These are phyloP conservation scores for Botrytis fabae DNA, from an alignment of 2,329 filamentous ascomycete genomes.

Conservation along the genomic window DNA sequence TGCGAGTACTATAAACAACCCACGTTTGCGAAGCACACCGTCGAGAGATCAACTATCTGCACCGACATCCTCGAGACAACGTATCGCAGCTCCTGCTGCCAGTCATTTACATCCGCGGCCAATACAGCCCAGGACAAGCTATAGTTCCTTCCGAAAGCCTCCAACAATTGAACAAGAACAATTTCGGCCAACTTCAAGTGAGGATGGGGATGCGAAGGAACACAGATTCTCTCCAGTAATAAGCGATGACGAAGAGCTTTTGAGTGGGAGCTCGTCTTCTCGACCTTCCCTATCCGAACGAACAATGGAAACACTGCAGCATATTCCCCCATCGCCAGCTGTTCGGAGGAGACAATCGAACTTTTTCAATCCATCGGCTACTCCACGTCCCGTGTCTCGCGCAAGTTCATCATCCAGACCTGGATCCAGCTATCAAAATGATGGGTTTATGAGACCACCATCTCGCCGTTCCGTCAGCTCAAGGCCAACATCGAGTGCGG, in stretches of 20 bases:
- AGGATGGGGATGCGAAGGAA: conserved; percentile 25
- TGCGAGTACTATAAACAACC: conserved; percentile 28
- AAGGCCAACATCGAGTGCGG: conserved; percentile 57
- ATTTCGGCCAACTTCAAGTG: conserved; percentile 12
- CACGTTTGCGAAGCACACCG: conserved; percentile 34
- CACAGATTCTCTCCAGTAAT: conserved; percentile 17
- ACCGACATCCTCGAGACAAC: conserved; percentile 24
- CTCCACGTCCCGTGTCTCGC: conserved; percentile 51
- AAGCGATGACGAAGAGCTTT: conserved; percentile 14
- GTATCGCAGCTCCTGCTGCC: neutral
- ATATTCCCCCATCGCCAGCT: conserved; percentile 75
- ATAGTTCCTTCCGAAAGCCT: conserved; percentile 30
- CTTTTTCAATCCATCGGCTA: conserved; percentile 68
- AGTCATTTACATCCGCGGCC: conserved; percentile 18
- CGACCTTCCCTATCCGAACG: conserved; percentile 72
- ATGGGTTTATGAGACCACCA: conserved; percentile 52
- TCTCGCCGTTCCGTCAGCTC: conserved; percentile 52
- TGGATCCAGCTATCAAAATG: conserved; percentile 62
- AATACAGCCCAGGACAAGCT: conserved; percentile 30
- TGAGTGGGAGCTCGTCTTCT: conserved; percentile 20
- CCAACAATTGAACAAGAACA: neutral
- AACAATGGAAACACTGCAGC: conserved; percentile 80
- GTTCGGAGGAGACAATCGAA: conserved; percentile 65
- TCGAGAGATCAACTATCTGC: conserved; percentile 32
- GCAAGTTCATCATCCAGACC: conserved; percentile 33